Base-by-base conservation (phyloP, 2,329 filamentous ascomycete species). In the Diaporthe nobilis region DNA sequence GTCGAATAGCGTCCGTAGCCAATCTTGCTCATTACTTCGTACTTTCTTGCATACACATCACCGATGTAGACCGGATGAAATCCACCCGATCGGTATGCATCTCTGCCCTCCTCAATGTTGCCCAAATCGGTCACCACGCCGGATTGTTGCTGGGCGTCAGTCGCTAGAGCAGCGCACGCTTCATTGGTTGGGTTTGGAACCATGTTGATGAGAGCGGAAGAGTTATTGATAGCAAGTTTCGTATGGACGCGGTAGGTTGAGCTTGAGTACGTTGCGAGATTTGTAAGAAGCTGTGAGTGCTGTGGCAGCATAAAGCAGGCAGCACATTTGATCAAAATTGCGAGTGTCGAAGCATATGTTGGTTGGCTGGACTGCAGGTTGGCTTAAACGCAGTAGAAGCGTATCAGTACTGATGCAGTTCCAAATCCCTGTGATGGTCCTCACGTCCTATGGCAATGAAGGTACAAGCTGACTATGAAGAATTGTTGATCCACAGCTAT, bases 31-130 rank as follows among this genome's bases (percentile, higher is more conserved):
- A 79, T 34, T 1, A 78, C 68, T 15, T 77, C 28, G 20, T 78
- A 79, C 67, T 60, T 77, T 10, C 25, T 51, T 51, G 74, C 74
- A 61, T 75, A 79, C 3, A 78, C 42, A 9, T 79, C 77, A 5
- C 80, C 78, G 15, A 79, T 77, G n/a, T 79, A 78, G 44, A 79
- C 78, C 4, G 78, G 78, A 44, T 79, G 78, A n/a, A 71, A 74
- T 12, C 72, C 72, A 8, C 72, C 63, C 7, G 28, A 31, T 20
- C 7, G 28, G 63, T 74, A 74, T 25, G n/a, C 72, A 31, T 28
- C 72, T n/a, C 28, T 39, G 42, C 72, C 72, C 49, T 74, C 72
- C 39, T 74, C 72, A 17, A 60, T 37, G 9, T 55, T 34, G 0
- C 31, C 22, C 6, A 17, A 10, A 42, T 55, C 34, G 42, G 51